These are phyloP conservation scores for Trichophyton rubrum DNA, from an alignment of 2,329 filamentous ascomycete species.

Conservation along the genomic window DNA sequence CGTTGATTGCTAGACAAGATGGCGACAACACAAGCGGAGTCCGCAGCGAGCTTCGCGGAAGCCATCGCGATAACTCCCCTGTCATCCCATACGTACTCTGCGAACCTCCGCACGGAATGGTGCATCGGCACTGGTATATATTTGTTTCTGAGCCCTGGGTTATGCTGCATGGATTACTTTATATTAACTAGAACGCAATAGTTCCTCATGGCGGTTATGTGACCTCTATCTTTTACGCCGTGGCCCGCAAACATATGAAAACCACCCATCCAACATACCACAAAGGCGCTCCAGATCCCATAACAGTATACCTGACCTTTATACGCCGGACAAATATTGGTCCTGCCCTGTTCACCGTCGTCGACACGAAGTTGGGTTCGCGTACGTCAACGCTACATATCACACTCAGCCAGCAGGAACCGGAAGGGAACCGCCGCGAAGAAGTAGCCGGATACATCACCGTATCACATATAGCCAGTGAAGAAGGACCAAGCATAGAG, in stretches of 20 bases:
- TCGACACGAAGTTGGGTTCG: slow-evolving; percentile 52
- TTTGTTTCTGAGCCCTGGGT: not conserved
- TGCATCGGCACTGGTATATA: slow-evolving; percentile 47
- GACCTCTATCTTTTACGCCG: slow-evolving; percentile 49
- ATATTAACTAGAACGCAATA: slow-evolving; percentile 18
- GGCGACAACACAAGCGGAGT: slow-evolving; percentile 2
- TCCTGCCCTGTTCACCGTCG: slow-evolving; percentile 44
- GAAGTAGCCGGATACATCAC: slow-evolving; percentile 55
- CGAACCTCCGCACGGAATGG: slow-evolving; percentile 47
- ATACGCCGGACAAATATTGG: slow-evolving; percentile 50
- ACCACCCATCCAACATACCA: slow-evolving; percentile 44
- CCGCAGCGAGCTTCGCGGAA: slow-evolving; percentile 22
- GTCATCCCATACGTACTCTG: slow-evolving; percentile 45
- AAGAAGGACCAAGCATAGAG: slow-evolving; percentile 44
- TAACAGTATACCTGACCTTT: slow-evolving; percentile 54
- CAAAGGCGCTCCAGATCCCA: slow-evolving; percentile 41
- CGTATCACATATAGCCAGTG: slow-evolving; percentile 48
- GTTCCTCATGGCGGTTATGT: slow-evolving; percentile 63
- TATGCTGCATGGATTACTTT: not conserved
- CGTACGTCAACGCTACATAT: slow-evolving; percentile 53
- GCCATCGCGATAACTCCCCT: slow-evolving; percentile 27
- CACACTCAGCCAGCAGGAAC: slow-evolving; percentile 36
- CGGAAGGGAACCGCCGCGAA: slow-evolving; percentile 33
- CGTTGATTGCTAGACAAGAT: not conserved
- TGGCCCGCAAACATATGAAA: slow-evolving; percentile 48